Evolutionary conservation across 208 protist species (phyloP).

Genomic region (Tetramitus jugosus): DNA sequence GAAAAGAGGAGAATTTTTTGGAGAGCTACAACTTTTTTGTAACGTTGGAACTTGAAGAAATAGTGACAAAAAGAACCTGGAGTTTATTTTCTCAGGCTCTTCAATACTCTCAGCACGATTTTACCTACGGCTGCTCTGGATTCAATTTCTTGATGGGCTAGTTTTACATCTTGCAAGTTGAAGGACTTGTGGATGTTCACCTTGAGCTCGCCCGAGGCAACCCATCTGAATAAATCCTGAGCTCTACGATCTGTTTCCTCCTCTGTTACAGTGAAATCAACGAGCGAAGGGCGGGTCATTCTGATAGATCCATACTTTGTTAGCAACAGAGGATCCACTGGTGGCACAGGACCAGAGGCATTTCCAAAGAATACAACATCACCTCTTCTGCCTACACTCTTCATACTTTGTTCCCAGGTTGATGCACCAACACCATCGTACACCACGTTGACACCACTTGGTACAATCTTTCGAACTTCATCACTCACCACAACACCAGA

Average conservation of each 20-base stretch:
- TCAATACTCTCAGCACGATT: constrained; percentile 28
- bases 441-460: constrained; percentile 59
- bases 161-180: constrained; percentile 41
- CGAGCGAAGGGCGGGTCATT: constrained; percentile 61
- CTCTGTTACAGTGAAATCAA: constrained; percentile 48
- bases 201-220: constrained; percentile 45
- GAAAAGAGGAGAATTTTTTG: no score
- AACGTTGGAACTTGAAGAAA: no score
- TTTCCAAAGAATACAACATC: constrained; percentile 76
- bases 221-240: constrained; percentile 56
- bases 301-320: constrained; percentile 54
- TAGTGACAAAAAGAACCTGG: no score
- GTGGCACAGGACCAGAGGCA: constrained; percentile 63
- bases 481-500: constrained; percentile 19
- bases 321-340: constrained; percentile 54
- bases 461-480: constrained; percentile 46
- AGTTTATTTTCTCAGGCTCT: no score
- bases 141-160: constrained; percentile 51
- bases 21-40: no score
- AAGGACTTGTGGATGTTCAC: constrained; percentile 48
- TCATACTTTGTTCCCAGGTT: constrained; percentile 60
- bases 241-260: constrained; percentile 45
- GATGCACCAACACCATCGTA: constrained; percentile 69
- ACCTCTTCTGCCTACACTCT: constrained; percentile 57
- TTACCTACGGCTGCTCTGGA: constrained; percentile 31